Evolutionary conservation across 2,329 filamentous ascomycete genomes (phyloP), one percentile per base, ranked within the genome.

Genomic region (Beauveria sp.): DNA sequence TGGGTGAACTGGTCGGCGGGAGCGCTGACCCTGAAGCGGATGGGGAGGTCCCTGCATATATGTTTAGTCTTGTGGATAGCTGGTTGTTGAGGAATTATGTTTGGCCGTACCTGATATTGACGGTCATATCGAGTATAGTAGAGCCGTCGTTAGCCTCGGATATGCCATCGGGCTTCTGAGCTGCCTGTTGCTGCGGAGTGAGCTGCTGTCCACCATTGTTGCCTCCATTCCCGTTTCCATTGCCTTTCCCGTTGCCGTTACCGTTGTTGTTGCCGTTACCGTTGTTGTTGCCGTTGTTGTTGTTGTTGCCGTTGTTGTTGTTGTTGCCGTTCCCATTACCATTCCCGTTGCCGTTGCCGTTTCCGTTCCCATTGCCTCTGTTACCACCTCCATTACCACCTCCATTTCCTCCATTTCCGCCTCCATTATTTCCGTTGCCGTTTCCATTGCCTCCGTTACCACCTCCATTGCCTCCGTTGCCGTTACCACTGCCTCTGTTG

Each of bases 21-120:
- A 1, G 76, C 82, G 55, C 79, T 80, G 64, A 85, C 78, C 65
- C 78, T 82, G 75, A 82, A 84, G 58, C 83, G 80, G 42, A 86
- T 79, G 5, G 76, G 70, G 3, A 85, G 78, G 60, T 78, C 78
- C 64, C 80, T 82, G 34, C 4, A 22, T 2, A 9, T 5, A 24
- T 14, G 24, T 18, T 48, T 34, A 53, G 40, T 18, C 42, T 63
- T 38, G 51, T 34, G 60, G 24, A 31, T 49, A 2, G 14, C 24
- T 3, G 4, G 49, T 46, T 50, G 70, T 61, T 67, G 66, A 56
- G 3, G 28, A 48, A 5, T 16, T 28, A 24, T 50, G n/a, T 38
- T 22, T 28, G 26, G 2, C n/a, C 73, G 65, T 75, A 82, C 78
- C 84, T 84, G 63, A 85, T 79, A 10, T 73, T 76, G 4, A 79